Conservation (phyloP, 2,329 filamentous ascomycete species). For the Fusarium globosum region DNA sequence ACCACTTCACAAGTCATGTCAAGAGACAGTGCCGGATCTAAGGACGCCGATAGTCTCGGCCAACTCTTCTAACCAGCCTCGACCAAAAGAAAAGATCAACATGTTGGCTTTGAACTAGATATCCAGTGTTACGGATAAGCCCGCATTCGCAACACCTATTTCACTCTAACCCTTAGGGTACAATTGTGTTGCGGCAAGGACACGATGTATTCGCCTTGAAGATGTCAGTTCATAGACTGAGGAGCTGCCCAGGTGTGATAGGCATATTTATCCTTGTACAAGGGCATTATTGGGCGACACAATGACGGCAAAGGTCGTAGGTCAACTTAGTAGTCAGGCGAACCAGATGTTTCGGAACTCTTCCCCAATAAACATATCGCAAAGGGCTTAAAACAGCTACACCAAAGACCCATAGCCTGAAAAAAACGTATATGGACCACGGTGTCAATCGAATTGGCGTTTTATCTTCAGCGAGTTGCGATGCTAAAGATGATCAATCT, state of each 20-base stretch:
- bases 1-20: conserved; percentile 12
- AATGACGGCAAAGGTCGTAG: conserved; percentile 4
- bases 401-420: background rate
- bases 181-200: background rate
- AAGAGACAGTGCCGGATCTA: background rate
- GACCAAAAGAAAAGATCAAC: background rate
- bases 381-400: conserved; percentile 11
- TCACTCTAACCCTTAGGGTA: background rate
- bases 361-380: background rate
- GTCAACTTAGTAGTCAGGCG: background rate
- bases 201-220: background rate
- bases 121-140: background rate
- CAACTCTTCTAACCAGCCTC: conserved; percentile 13
- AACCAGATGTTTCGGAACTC: background rate
- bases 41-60: conserved; percentile 6
- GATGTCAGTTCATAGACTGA: background rate
- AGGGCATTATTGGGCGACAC: background rate
- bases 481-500: background rate
- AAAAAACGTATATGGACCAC: background rate
- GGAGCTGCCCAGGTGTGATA: background rate
- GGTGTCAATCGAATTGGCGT: background rate
- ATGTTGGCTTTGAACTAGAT: background rate
- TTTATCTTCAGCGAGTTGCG: background rate
- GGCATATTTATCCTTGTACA: background rate
- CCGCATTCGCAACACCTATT: background rate